Conservation (phyloP, 208 protist genomes). For the Kentomonas sorsogonicus region DNA sequence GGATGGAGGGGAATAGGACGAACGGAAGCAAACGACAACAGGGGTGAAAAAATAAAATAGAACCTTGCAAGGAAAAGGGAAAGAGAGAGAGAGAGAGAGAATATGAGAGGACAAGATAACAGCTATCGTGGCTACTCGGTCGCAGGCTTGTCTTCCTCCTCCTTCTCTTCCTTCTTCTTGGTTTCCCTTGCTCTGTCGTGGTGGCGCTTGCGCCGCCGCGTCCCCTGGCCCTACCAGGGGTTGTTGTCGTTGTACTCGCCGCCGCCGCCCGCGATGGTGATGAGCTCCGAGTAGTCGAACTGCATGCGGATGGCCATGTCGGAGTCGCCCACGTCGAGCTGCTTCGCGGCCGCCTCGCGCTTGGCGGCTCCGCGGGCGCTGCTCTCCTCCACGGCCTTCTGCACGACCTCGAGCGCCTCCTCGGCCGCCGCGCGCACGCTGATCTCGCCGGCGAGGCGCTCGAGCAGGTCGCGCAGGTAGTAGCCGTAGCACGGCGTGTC, state of each 20-base stretch:
- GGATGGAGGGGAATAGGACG: too few species aligned
- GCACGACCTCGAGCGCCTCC: slow-evolving; percentile 32
- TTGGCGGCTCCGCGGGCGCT: too few species aligned
- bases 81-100: slow-evolving; percentile 10
- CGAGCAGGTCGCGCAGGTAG: slow-evolving; percentile 41
- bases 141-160: neutral
- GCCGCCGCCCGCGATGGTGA: neutral
- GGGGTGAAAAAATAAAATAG: too few species aligned
- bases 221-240: too few species aligned
- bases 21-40: too few species aligned
- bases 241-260: slow-evolving; percentile 5
- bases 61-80: too few species aligned
- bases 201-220: neutral
- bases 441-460: slow-evolving; percentile 37
- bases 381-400: too few species aligned
- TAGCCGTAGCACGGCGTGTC: slow-evolving; percentile 35
- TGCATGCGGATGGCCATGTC: too few species aligned
- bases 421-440: slow-evolving; percentile 29
- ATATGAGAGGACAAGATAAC: neutral
- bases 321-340: too few species aligned
- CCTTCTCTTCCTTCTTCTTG: neutral
- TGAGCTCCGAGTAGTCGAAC: neutral
- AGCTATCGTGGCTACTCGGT: neutral
- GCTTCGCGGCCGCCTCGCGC: too few species aligned
- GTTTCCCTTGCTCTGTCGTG: neutral